Percentiles rank a stretch among this genome's conserved stretches.
These are phyloP conservation scores for Delphinella strobiligena DNA, from an alignment of 2,329 filamentous ascomycete species.

Conservation along the genomic window DNA sequence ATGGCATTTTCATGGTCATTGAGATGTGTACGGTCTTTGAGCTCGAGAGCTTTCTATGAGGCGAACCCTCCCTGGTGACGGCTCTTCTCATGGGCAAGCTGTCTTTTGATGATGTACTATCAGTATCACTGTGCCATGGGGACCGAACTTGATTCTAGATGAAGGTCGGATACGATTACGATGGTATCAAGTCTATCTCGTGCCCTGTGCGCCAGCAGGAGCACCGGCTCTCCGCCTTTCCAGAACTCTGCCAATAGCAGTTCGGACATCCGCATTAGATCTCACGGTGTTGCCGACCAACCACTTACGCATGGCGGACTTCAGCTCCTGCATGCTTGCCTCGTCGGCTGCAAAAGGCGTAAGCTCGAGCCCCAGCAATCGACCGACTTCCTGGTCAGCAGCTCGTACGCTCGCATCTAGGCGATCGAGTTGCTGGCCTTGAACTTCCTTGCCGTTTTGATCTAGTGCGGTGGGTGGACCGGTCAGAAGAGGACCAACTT, in stretches of 20 bases:
- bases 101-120: too few relatives aligned
- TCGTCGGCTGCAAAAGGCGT: constrained; percentile 68
- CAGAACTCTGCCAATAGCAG: constrained; percentile 60
- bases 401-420: constrained; percentile 49
- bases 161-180: too few relatives aligned
- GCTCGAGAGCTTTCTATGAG: too few relatives aligned
- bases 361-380: constrained; percentile 66
- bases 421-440: constrained; percentile 54
- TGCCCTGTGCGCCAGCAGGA: constrained; percentile 6
- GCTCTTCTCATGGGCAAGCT: too few relatives aligned
- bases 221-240: constrained; percentile 25
- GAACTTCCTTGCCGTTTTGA: constrained; percentile 18
- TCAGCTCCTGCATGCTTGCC: constrained; percentile 50
- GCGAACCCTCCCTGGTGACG: too few relatives aligned
- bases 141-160: too few relatives aligned
- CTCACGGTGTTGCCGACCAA: constrained; percentile 76
- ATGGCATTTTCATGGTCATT: too few relatives aligned
- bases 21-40: too few relatives aligned
- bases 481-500: constrained; percentile 58
- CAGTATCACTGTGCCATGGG: too few relatives aligned
- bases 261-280: constrained; percentile 67
- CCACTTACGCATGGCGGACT: constrained; percentile 69
- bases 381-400: constrained; percentile 56
- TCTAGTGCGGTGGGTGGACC: background rate
- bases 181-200: too few relatives aligned